These are phyloP conservation scores for Lachancea sp. DNA, from an alignment of 805 yeast species.

Conservation along the genomic window DNA sequence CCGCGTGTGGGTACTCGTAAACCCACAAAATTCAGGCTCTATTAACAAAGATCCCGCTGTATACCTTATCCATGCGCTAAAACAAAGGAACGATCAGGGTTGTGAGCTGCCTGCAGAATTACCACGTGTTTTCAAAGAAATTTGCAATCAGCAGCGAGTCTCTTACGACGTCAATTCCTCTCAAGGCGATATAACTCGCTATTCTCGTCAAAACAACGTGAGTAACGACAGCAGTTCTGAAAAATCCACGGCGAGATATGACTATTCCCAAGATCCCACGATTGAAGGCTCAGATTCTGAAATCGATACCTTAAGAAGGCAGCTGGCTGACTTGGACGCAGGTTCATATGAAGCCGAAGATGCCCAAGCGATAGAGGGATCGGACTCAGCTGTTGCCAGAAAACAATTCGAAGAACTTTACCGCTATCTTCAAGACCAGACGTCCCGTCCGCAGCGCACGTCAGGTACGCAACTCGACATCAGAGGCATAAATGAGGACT, in stretches of 20 bases:
- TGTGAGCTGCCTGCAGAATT: slow-evolving; percentile 86
- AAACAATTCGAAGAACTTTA: slow-evolving; percentile 77
- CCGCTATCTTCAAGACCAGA: slow-evolving; percentile 62
- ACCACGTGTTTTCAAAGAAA: slow-evolving; percentile 87
- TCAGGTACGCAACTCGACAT: slow-evolving; percentile 30
- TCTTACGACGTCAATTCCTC: slow-evolving; percentile 57
- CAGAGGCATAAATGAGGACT: slow-evolving; percentile 51
- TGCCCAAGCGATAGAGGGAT: slow-evolving; percentile 26
- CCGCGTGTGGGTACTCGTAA: slow-evolving; percentile 91
- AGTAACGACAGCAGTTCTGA: slow-evolving; percentile 8
- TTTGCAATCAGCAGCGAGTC: slow-evolving; percentile 80
- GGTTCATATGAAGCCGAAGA: slow-evolving; percentile 40
- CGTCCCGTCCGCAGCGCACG: slow-evolving; percentile 12
- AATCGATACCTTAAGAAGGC: slow-evolving; percentile 73
- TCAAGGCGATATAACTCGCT: slow-evolving; percentile 40
- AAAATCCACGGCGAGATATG: slow-evolving; percentile 36
- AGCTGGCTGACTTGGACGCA: slow-evolving; percentile 65
- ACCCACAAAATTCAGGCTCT: slow-evolving; percentile 79
- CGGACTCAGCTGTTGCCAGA: slow-evolving; percentile 31
- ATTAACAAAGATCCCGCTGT: slow-evolving; percentile 91
- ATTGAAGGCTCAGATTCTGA: slow-evolving; percentile 88
- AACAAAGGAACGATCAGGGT: slow-evolving; percentile 76
- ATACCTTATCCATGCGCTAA: slow-evolving; percentile 83
- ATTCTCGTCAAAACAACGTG: slow-evolving; percentile 14
- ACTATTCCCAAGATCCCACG: slow-evolving; percentile 67